Conservation (phyloP, 331 rosid genomes). For the Acacia concinna region DNA sequence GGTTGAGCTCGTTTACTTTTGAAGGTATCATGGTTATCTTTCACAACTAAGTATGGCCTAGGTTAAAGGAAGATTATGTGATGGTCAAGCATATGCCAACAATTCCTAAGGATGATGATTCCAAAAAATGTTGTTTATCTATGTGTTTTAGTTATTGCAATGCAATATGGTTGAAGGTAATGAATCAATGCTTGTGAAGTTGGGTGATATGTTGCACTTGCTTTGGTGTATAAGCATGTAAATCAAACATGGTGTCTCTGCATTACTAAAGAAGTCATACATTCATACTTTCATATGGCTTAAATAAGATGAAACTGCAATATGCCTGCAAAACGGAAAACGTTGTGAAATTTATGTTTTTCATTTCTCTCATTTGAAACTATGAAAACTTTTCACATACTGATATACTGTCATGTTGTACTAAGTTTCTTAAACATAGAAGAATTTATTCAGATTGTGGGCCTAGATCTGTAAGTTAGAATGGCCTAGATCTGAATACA, state of each 20-base stretch:
- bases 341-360: not conserved
- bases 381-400: not conserved
- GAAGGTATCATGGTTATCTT: constrained; percentile 93
- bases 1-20: too few species aligned
- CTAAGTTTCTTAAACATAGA: not conserved
- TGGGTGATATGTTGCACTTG: constrained; percentile 18
- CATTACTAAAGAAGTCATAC: constrained; percentile 16
- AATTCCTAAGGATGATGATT: constrained; percentile 57
- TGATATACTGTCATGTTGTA: not conserved
- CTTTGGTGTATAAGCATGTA: constrained; percentile 7
- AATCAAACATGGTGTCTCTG: not conserved
- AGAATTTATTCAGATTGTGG: not conserved
- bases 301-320: constrained; percentile 14
- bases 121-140: constrained; percentile 76
- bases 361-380: not conserved
- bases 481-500: not conserved
- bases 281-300: not conserved
- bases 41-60: constrained; percentile 94
- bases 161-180: constrained; percentile 98
- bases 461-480: not conserved
- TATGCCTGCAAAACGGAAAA: not conserved
- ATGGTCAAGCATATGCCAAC: constrained; percentile 95
- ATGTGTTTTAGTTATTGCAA: constrained; percentile 78
- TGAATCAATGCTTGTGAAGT: constrained; percentile 26
- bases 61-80: constrained; percentile 89